Evolutionary conservation across 441 rosid species (phyloP).

Genomic region (Manihot esculenta): DNA sequence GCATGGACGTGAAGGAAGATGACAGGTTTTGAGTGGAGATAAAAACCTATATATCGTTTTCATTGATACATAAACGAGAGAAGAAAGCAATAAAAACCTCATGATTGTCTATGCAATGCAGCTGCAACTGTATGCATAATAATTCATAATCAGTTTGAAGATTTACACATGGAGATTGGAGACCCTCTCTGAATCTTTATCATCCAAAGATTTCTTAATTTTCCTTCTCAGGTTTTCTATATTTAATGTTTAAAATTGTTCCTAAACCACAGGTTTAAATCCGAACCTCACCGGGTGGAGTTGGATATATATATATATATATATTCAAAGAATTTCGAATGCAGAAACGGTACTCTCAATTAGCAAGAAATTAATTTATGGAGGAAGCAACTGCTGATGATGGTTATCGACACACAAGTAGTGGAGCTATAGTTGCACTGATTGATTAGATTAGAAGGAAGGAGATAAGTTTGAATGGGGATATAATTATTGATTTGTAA

Average conservation of each 20-base stretch:
- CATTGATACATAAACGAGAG: neutral
- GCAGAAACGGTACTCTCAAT: too few species aligned
- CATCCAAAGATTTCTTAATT: neutral
- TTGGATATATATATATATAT: too few species aligned
- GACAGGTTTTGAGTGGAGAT: conserved; percentile 15
- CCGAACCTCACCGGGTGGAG: too few species aligned
- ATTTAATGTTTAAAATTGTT: too few species aligned
- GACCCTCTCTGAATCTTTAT: too few species aligned
- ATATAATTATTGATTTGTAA: neutral
- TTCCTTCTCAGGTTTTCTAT: too few species aligned
- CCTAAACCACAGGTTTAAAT: too few species aligned
- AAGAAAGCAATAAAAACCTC: neutral
- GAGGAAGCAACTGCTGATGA: too few species aligned
- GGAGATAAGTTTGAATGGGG: conserved; percentile 3
- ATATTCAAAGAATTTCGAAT: too few species aligned
- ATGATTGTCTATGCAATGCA: conserved; percentile 3
- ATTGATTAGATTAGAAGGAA: conserved; percentile 1
- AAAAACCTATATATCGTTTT: conserved; percentile 1
- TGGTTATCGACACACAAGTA: neutral
- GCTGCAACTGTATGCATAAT: neutral
- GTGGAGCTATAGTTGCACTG: neutral
- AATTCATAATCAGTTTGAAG: neutral
- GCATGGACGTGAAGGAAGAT: neutral
- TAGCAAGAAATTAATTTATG: too few species aligned
- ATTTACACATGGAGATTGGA: neutral